Conservation (phyloP, 2,329 filamentous ascomycete species). For the Alternaria postmessia region DNA sequence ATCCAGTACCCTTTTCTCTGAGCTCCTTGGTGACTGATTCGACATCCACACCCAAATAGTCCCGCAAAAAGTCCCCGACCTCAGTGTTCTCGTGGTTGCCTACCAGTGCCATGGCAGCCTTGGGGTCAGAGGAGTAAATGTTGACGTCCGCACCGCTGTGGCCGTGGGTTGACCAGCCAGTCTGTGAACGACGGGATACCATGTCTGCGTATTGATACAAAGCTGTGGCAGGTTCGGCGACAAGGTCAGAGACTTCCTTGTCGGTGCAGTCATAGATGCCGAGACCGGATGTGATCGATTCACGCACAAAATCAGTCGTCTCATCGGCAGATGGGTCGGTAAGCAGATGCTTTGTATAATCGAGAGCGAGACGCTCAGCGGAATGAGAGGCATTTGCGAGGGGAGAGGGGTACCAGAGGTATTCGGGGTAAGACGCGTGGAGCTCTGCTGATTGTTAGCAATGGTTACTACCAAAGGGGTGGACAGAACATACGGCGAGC, state of each 20-base stretch:
- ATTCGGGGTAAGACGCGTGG: slow-evolving; percentile 69
- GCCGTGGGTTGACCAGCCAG: slow-evolving; percentile 94
- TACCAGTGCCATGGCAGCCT: slow-evolving; percentile 67
- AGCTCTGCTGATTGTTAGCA: slow-evolving; percentile 57
- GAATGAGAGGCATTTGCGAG: slow-evolving; percentile 82
- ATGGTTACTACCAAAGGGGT: neutral
- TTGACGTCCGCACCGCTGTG: slow-evolving; percentile 93
- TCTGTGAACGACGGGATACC: slow-evolving; percentile 83
- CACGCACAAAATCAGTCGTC: slow-evolving; percentile 67
- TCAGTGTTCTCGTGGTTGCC: slow-evolving; percentile 98
- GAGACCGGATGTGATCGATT: slow-evolving; percentile 73
- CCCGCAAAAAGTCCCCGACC: slow-evolving; percentile 79
- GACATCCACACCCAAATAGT: slow-evolving; percentile 83
- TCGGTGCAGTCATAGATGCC: slow-evolving; percentile 78
- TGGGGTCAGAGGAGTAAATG: slow-evolving; percentile 82
- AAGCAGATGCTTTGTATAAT: slow-evolving; percentile 68
- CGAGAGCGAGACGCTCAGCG: slow-evolving; percentile 72
- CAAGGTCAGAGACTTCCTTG: slow-evolving; percentile 73
- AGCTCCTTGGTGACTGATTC: slow-evolving; percentile 80
- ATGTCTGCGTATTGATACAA: slow-evolving; percentile 79
- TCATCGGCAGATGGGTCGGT: slow-evolving; percentile 38
- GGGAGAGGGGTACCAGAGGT: slow-evolving; percentile 82
- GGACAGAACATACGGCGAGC: slow-evolving; percentile 71
- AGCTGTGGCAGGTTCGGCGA: slow-evolving; percentile 65
- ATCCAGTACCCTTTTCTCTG: slow-evolving; percentile 59